phyloP scores from a whole-genome alignment of 805 yeast genomes.

The Sungouiella blattae region DNA sequence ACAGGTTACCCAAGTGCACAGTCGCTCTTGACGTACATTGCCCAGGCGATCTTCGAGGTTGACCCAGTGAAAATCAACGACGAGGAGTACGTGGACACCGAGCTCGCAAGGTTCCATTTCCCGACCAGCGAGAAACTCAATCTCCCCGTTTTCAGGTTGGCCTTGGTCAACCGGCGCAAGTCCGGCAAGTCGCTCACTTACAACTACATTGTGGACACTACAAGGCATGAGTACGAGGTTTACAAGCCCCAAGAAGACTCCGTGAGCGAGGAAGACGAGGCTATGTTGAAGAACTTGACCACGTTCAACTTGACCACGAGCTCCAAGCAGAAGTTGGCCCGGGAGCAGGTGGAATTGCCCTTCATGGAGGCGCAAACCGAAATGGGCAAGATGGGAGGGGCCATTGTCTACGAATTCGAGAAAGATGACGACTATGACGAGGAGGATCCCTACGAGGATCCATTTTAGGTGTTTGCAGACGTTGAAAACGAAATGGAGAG shows the following conservation, averaged over 20 bases:
- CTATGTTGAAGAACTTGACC: conserved; percentile 66
- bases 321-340: conserved; percentile 69
- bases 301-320: conserved; percentile 83
- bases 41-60: conserved; percentile 68
- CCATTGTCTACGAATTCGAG: conserved; percentile 92
- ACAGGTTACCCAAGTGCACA: conserved; percentile 51
- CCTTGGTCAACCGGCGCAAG: conserved; percentile 67
- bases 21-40: conserved; percentile 61
- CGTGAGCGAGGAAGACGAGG: conserved; percentile 42
- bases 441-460: conserved; percentile 97
- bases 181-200: conserved; percentile 76
- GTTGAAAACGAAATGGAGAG: no score
- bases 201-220: conserved; percentile 49
- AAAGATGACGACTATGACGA: conserved; percentile 98
- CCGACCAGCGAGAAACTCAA: conserved; percentile 51
- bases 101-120: conserved; percentile 38
- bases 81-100: conserved; percentile 41
- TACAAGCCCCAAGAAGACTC: conserved; percentile 20
- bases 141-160: conserved; percentile 40
- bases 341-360: conserved; percentile 88
- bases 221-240: conserved; percentile 39
- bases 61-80: conserved; percentile 47
- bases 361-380: conserved; percentile 81
- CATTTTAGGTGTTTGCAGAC: no score
- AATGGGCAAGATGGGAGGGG: conserved; percentile 67